Base-by-base conservation (phyloP, 2,329 filamentous ascomycete species). In the Colletotrichum sp. region DNA sequence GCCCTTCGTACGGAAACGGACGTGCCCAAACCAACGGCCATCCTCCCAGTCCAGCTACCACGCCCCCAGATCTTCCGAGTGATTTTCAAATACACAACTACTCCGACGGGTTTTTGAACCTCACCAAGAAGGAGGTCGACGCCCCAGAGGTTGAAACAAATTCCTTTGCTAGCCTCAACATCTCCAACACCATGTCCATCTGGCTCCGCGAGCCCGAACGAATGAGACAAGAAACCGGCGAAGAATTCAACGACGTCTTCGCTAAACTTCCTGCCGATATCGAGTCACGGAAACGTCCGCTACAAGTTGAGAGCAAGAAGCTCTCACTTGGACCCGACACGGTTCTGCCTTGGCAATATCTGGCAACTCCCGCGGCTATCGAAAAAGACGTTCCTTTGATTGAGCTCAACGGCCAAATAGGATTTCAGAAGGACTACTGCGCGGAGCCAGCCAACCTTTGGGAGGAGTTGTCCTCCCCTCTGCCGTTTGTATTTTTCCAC, bases 401-500 rank as follows among this genome's bases (percentile, higher is more conserved):
- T 76, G 92, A 99, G 84, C 89, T 99, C 62, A 96, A 95, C 80
- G 94, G 94, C 28, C 90, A 93, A 79, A 92, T 96, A 64, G 94
- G 94, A 4, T 92, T 94, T 78, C 92, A 96, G 79, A 92, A 92
- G 65, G 90, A 94, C 75, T 96, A 96, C 79, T 95, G 92, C 78
- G 87, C 90, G 13, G 90, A 94, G 70, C 87, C 90, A 2, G 88
- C 89, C 34, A 95, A 94, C 79, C 88, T 92, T 10, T 96, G 93
- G 93, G 86, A 90, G 39, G 93, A 94, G 69, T 84, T 95, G 13
- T 90, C 88, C 16, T 91, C 90, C 5, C 91, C 92, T 5, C 85
- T 92, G 3, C 95, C 95, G 1, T 96, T 96, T 80, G 94, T 96
- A 28, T 95, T 96, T 82, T 96, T 99, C 84, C 96, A 98, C 81